These are phyloP conservation scores for Carallia pectinifolia DNA, from an alignment of 345 rosid genomes.

Conservation along the genomic window DNA sequence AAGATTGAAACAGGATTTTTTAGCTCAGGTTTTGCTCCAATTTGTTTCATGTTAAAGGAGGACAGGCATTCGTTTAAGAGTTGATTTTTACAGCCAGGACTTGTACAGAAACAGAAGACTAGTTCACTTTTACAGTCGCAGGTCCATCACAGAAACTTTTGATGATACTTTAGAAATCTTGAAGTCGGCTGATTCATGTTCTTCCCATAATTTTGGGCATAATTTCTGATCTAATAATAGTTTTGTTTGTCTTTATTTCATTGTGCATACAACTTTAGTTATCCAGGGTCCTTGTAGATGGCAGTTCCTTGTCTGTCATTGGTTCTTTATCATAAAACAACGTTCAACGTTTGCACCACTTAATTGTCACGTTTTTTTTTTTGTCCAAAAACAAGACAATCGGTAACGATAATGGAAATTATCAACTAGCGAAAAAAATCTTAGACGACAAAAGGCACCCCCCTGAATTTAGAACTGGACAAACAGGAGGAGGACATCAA, in stretches of 20 bases:
- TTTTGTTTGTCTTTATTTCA: not conserved
- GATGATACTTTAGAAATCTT: not conserved
- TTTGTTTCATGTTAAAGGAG: not conserved
- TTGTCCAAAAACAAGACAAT: too few relatives aligned
- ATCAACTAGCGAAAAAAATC: too few relatives aligned
- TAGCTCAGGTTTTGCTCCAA: conserved; percentile 6
- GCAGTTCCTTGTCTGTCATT: too few relatives aligned
- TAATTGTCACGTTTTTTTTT: too few relatives aligned
- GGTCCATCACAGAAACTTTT: conserved; percentile 5
- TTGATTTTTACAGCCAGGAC: not conserved
- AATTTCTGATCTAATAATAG: not conserved
- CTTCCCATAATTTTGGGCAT: not conserved
- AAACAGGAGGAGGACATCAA: too few relatives aligned
- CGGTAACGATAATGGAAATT: too few relatives aligned
- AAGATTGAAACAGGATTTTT: not conserved
- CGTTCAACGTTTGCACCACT: too few relatives aligned
- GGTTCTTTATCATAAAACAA: too few relatives aligned
- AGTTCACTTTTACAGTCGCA: conserved; percentile 14
- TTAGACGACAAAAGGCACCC: too few relatives aligned
- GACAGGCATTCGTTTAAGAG: conserved; percentile 5
- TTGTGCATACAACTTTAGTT: not conserved
- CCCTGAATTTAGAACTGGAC: too few relatives aligned
- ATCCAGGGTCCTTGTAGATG: too few relatives aligned
- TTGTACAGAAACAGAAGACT: conserved; percentile 21
- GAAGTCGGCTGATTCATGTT: conserved; percentile 7